Base-by-base conservation (phyloP, 306 rosid genomes). In the Benincasa hispida region DNA sequence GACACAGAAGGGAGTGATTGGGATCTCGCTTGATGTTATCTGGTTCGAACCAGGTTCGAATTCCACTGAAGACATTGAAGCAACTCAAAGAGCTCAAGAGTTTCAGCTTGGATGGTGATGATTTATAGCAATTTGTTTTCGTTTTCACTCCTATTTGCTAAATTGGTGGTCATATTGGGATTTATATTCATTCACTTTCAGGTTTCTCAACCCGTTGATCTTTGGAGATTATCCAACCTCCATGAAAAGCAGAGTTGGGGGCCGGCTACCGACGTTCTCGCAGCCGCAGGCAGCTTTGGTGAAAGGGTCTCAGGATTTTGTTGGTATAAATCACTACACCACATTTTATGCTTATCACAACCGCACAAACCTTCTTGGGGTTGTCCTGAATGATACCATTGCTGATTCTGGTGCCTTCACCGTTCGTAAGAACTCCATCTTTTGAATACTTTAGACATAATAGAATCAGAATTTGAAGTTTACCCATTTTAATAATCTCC, bases 271-370 rank as follows among this genome's bases (percentile, higher is more conserved):
- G 60, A 75, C 50, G n/a, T 93, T 91, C 83, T 61, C 96, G 4
- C 48, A 42, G 34, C 56, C 78, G 1, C 81, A 93, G 85, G 35
- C 87, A 14, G 10, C 75, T 69, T 83, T 88, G 50, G 17, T 93
- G 13, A 87, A 88, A 66, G 92, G 97, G 57, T 95, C 99, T 41
- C 50, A 88, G 79, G 98, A 95, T 83, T 95, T 95, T 82, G 90
- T 95, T 10, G 99, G 97, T 65, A 95, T 95, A 48, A 95, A 95
- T 80, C 97, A 95, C 85, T 95, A 92, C 87, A 95, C 98, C 37
- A 90, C 99, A 2, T 84, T 73, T 78, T 93, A 85, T 79, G 97
- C 89, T 24, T 73, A 69, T 25, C 47, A 86, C 62, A 82, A 85
- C 78, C 17, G 78, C 47, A 24, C 77, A 45, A 35, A 75, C 72